Evolutionary conservation across 352 stramenopile genomes (phyloP), one percentile per base, ranked within the genome.

Genomic region (Pythium rhizo-oryzae): DNA sequence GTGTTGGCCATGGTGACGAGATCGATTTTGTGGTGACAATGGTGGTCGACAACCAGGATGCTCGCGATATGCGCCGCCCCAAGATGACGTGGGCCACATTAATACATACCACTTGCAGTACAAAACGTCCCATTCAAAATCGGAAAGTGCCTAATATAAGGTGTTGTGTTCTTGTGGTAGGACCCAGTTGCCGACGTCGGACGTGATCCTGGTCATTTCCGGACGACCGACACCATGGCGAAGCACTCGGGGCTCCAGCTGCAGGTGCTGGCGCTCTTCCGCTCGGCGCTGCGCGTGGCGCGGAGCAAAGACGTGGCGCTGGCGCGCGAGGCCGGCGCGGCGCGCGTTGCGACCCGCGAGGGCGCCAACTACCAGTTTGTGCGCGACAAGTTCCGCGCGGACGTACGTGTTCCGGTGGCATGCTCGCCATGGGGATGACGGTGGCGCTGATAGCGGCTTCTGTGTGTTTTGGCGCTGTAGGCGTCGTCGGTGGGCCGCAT

Each of bases 181-280:
- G 28, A 33, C 28, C 28, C 3, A 33, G 28, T 33, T 33, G 28
- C 41, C 54, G 55, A 59, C 67, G 47, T 66, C 59, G 55, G 49
- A 33, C n/a, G 37, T 73, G 59, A 69, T 59, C 54, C 28, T 41
- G 41, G 6, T n/a, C 41, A 12, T 21, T 47, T 47, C 18, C 12
- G 63, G 18, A 49, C 19, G 4, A 8, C 33, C 15, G 24, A 25
- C 6, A 58, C 15, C 19, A 71, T 75, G 62, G 57, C 57, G 53
- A 71, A 60, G 28, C 84, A 91, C 71, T 96, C 87, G 25, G 87
- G 87, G 4, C 75, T 96, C 59, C 87, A 96, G 69, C 76, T 83
- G 60, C 85, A 93, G 67, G 87, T 96, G 65, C 65, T 96, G 23
- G 57, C 69, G 52, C 79, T 96, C 21, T 94, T 91, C 69, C 85